These are phyloP conservation scores for Mitragyna speciosa DNA, from an alignment of 257 asterid genomes.

Conservation along the genomic window DNA sequence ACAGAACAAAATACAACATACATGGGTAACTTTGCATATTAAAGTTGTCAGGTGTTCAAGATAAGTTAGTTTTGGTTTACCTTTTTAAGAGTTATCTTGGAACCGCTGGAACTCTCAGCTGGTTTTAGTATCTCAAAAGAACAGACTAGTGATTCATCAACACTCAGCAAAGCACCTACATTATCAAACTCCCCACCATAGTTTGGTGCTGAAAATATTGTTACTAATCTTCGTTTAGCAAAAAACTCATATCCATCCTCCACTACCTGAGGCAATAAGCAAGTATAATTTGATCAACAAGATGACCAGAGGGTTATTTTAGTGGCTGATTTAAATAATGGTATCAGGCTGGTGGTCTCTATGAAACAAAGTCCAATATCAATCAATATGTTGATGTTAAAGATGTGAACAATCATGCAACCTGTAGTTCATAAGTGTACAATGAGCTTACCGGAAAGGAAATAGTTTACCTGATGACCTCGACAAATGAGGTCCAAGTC, in stretches of 20 bases:
- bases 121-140: constrained; percentile 78
- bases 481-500: constrained; percentile 78
- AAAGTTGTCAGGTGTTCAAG: background rate
- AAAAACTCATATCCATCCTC: constrained; percentile 92
- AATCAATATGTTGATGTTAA: background rate
- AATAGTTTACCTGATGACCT: constrained; percentile 69
- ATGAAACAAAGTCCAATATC: background rate
- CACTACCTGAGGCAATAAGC: constrained; percentile 50
- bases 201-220: constrained; percentile 74
- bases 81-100: constrained; percentile 63
- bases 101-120: constrained; percentile 23
- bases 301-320: background rate
- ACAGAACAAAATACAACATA: too few relatives aligned
- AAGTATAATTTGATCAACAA: background rate
- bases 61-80: constrained; percentile 24
- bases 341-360: background rate
- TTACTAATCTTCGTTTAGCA: constrained; percentile 67
- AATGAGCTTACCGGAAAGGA: constrained; percentile 3
- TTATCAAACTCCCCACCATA: constrained; percentile 82
- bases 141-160: constrained; percentile 63
- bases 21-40: background rate
- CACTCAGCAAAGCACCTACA: constrained; percentile 73
- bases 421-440: background rate
- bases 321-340: background rate
- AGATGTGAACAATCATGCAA: background rate